Conservation (phyloP, 192 early-diverging fungal genomes). For the Funneliformis geosporum region DNA sequence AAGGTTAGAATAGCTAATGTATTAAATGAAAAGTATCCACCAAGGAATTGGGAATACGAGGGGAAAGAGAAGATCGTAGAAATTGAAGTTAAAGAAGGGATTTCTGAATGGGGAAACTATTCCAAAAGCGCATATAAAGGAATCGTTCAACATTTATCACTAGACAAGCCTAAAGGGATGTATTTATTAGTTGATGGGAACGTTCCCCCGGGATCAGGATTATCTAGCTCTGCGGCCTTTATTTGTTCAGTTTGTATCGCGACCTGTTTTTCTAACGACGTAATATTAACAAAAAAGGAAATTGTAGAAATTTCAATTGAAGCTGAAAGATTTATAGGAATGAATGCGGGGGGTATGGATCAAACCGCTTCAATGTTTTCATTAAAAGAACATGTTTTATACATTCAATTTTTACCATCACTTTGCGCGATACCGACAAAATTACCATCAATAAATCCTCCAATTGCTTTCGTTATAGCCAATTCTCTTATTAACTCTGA, state of each 20-base stretch:
- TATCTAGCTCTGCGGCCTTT: conserved; percentile 86
- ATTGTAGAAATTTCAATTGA: conserved; percentile 76
- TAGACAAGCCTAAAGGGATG: conserved; percentile 59
- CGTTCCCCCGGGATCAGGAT: conserved; percentile 80
- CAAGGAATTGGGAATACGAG: conserved; percentile 51
- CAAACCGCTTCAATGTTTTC: conserved; percentile 88
- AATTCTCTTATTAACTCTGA: conserved; percentile 85
- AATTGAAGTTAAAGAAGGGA: conserved; percentile 62
- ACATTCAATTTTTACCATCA: conserved; percentile 83
- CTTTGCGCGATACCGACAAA: conserved; percentile 61
- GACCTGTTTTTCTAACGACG: conserved; percentile 56
- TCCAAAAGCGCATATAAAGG: conserved; percentile 90
- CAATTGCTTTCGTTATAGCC: conserved; percentile 82
- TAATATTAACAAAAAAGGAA: conserved; percentile 48
- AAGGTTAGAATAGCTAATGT: conserved; percentile 59
- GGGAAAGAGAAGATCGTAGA: conserved; percentile 56
- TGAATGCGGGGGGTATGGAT: conserved; percentile 71
- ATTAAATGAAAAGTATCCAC: conserved; percentile 54
- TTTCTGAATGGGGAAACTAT: conserved; percentile 88
- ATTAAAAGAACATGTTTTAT: conserved; percentile 62
- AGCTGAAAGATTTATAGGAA: conserved; percentile 79
- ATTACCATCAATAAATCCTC: conserved; percentile 58
- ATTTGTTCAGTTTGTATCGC: conserved; percentile 78
- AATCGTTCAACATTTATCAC: conserved; percentile 53
- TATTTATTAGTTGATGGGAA: conserved; percentile 73